Evolutionary conservation across 75 land plant genomes (phyloP), one percentile per base, ranked within the genome.

Genomic region (Cupressus sempervirens): DNA sequence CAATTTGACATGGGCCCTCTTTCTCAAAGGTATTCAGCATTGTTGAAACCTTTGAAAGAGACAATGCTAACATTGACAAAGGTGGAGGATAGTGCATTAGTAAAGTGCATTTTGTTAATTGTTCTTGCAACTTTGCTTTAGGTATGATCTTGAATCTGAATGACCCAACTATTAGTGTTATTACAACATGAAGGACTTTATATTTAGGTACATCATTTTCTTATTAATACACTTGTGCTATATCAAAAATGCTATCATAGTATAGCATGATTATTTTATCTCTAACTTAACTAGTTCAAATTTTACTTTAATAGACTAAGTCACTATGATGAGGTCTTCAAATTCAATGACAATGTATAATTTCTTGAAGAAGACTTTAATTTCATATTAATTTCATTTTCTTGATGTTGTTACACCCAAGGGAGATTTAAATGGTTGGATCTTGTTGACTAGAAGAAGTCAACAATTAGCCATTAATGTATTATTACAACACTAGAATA

Each of bases 41-140:
- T 98, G 87, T 76, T 96, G 81, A 93, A 95, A 85, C 91, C 97
- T 20, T 88, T 98, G 86, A 98, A 98, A 84, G 99, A 98, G 90
- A 96, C 99, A 76, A 85, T 98, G 82, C 86, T 94, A 85, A 84
- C 93, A 73, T 85, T 98, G 84, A 93, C 98, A 50, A 91, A 85
- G 70, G 92, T 97, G 56, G 84, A 76, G 84, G 96, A 90, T 84
- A 97, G 90, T 72, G 85, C 89, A 72, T 70, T 85, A 26, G 80
- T 84, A 45, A 89, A 91, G 81, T 86, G 88, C 46, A 88, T 91
- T 45, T 91, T 95, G 30, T 85, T 92, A 62, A 80, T 91, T 83
- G 90, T 85, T 82, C 93, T 96, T 76, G 97, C 95, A 67, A 91
- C 92, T 86, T 93, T 96, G 18, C 91, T 96, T 54, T 99, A 98